Evolutionary conservation across 768 basidiomycete genomes (phyloP), one percentile per base, ranked within the genome.

Genomic region (Tubosaeta sp.): DNA sequence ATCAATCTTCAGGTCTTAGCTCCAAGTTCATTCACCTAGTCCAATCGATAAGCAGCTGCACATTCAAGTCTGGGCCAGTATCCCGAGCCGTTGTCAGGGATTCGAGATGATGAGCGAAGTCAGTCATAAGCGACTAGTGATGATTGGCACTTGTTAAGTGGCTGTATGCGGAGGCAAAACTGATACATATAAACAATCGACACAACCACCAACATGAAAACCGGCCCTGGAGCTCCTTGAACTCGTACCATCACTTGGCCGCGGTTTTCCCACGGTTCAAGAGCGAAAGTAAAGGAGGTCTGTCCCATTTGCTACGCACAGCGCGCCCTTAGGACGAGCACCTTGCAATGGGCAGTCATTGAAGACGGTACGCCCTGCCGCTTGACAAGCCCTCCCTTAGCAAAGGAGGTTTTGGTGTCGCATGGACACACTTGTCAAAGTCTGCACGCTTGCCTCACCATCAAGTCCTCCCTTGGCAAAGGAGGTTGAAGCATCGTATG

Each of bases 21-120:
- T 32, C 6, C 29, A 27, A 25, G 39, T 33, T 34, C 26, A 46
- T 42, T 50, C 43, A 67, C 66, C 67, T 65, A 35, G 52, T 57
- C 66, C 66, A 67, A 9, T 59, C 65, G 27, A 37, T 44, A 25
- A 67, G 44, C 25, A 17, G 22, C 38, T 57, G 60, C 27, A 34
- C 17, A 42, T 57, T 63, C 49, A 48, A 27, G 13, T 65, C 59
- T 45, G 38, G 38, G 25, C 48, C 31, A 19, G 47, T 33, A 34
- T 48, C 42, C 38, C 54, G 51, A 48, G 55, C 57, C 10, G 60
- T 56, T 14, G 38, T 59, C 48, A 67, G 26, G 16, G 55, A 54
- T 22, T 63, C 54, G 39, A 67, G 65, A 39, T 67, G 26, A 32
- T 50, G 50, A 17, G 53, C 58, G 44, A 67, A 67, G 32, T 55